Percentiles rank a stretch among this genome's conserved stretches.
phyloP scores from a whole-genome alignment of 768 basidiomycete genomes.

The Tylopilus plumbeoviolaceoides region DNA sequence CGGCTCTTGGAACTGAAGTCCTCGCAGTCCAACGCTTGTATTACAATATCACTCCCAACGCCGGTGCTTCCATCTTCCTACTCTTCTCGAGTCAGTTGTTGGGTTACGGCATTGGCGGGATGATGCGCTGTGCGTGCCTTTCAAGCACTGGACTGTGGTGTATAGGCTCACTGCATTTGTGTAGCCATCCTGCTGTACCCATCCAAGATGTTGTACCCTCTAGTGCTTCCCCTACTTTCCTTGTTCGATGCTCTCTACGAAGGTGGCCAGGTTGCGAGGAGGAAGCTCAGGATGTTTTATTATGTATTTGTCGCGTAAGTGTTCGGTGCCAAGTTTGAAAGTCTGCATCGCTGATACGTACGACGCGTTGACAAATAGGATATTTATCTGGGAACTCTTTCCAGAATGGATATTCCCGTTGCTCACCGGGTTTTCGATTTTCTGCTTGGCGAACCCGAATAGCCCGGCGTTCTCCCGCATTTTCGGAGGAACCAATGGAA shows the following conservation, averaged over 20 bases:
- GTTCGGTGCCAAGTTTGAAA: background rate
- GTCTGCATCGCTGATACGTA: slow-evolving; percentile 9
- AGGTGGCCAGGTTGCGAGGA: slow-evolving; percentile 34
- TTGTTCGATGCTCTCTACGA: slow-evolving; percentile 38
- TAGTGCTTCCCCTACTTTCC: slow-evolving; percentile 20
- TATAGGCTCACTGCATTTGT: background rate
- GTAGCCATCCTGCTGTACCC: slow-evolving; percentile 37
- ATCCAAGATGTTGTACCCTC: slow-evolving; percentile 42
- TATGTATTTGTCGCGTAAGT: slow-evolving; percentile 28
- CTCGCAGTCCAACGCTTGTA: slow-evolving; percentile 51
- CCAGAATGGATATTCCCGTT: slow-evolving; percentile 47
- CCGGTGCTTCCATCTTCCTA: slow-evolving; percentile 44
- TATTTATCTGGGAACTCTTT: slow-evolving; percentile 27
- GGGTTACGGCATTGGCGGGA: slow-evolving; percentile 53
- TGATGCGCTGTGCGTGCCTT: slow-evolving; percentile 41
- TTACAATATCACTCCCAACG: slow-evolving; percentile 50
- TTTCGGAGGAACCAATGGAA: slow-evolving; percentile 63
- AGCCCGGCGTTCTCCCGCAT: slow-evolving; percentile 35
- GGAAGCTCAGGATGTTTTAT: slow-evolving; percentile 36
- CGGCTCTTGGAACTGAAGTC: slow-evolving; percentile 52
- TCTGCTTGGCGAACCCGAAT: slow-evolving; percentile 52
- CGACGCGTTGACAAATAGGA: slow-evolving; percentile 26
- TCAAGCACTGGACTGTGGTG: background rate
- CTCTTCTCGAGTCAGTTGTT: slow-evolving; percentile 34
- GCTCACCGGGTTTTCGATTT: slow-evolving; percentile 57